phyloP scores from a whole-genome alignment of 1,284 basidiomycete genomes.

The Salmacisia buchloeana region DNA sequence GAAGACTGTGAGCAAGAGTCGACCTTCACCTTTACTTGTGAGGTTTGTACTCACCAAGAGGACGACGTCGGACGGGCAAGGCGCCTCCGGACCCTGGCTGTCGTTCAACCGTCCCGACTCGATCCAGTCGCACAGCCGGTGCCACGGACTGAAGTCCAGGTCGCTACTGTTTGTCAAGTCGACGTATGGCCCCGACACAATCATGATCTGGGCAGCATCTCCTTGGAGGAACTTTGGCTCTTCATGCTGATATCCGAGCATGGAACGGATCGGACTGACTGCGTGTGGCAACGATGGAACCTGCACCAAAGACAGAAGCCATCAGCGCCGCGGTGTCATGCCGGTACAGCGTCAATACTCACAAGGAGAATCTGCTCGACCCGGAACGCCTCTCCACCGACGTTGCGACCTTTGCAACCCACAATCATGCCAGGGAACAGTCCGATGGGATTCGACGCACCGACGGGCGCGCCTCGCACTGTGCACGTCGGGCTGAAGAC shows the following conservation, averaged over 20 bases:
- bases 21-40: constrained; percentile 63
- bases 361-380: constrained; percentile 77
- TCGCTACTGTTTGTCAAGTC: constrained; percentile 19
- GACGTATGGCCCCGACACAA: constrained; percentile 31
- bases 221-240: constrained; percentile 12
- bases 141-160: constrained; percentile 39
- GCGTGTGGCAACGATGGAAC: constrained; percentile 40
- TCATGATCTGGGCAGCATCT: constrained; percentile 22
- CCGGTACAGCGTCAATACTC: constrained; percentile 22
- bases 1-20: constrained; percentile 64
- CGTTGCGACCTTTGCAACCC: constrained; percentile 82
- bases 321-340: not conserved
- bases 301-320: constrained; percentile 4
- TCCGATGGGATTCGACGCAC: constrained; percentile 51
- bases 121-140: constrained; percentile 34
- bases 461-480: constrained; percentile 24
- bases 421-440: constrained; percentile 86
- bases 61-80: not conserved
- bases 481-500: constrained; percentile 24
- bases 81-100: not conserved
- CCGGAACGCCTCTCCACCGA: constrained; percentile 77
- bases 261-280: constrained; percentile 22
- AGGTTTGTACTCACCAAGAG: constrained; percentile 29
- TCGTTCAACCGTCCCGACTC: constrained; percentile 22
- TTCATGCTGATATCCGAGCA: constrained; percentile 21